Evolutionary conservation across 2,329 filamentous ascomycete genomes (phyloP).

Genomic region (Lasiodiplodia hormozganensis): DNA sequence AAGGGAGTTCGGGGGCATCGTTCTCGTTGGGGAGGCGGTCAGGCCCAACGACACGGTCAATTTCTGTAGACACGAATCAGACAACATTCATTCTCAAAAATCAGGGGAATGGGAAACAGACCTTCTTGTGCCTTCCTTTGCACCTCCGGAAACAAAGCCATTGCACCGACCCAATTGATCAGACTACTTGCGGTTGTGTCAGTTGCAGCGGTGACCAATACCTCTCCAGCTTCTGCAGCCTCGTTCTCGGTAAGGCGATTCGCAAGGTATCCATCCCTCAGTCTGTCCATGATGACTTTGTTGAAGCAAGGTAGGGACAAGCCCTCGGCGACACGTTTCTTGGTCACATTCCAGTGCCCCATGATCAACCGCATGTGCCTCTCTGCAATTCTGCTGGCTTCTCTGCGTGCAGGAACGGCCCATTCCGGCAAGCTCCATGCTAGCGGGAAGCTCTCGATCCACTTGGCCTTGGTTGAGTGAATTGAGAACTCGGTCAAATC

Average conservation of each 20-base stretch:
- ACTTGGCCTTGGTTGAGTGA: neutral
- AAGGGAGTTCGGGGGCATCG: slow-evolving; percentile 26
- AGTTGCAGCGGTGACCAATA: slow-evolving; percentile 6
- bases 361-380: slow-evolving; percentile 47
- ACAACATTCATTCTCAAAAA: too few species aligned
- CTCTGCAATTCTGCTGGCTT: slow-evolving; percentile 40
- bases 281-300: neutral
- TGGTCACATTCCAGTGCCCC: slow-evolving; percentile 34
- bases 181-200: slow-evolving; percentile 35
- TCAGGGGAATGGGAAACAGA: neutral
- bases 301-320: slow-evolving; percentile 10
- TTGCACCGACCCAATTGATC: slow-evolving; percentile 42
- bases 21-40: slow-evolving; percentile 30
- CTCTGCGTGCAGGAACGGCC: slow-evolving; percentile 44
- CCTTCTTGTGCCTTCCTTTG: slow-evolving; percentile 40
- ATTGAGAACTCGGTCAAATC: neutral
- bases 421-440: slow-evolving; percentile 48
- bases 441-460: slow-evolving; percentile 54
- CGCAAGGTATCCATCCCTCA: neutral
- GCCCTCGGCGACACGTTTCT: neutral
- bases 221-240: neutral
- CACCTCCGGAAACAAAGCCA: slow-evolving; percentile 39
- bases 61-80: slow-evolving; percentile 11
- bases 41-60: slow-evolving; percentile 33
- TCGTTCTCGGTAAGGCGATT: neutral